Evolutionary conservation across 2,329 filamentous ascomycete species (phyloP).

Genomic region (Trichoderma atrobrunneum): DNA sequence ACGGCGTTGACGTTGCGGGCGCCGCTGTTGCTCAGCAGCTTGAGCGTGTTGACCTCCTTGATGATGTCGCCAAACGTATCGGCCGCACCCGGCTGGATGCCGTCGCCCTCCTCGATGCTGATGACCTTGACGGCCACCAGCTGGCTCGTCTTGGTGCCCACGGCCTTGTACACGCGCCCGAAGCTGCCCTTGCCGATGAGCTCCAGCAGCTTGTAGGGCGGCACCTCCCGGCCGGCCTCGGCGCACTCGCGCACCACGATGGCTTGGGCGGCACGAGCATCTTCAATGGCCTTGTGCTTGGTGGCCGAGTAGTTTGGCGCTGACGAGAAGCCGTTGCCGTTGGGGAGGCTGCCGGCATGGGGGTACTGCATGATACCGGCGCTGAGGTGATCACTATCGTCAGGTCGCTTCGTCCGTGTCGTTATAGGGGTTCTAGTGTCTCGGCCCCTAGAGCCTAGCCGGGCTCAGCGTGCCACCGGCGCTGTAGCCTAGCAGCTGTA

Average conservation of each 20-base stretch:
- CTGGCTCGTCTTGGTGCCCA: conserved; percentile 28
- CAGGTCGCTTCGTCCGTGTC: not conserved
- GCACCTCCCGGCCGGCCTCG: conserved; percentile 56
- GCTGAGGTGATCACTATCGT: not conserved
- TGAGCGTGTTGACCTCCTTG: conserved; percentile 63
- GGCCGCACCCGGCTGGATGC: conserved; percentile 52
- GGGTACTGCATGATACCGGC: conserved; percentile 12
- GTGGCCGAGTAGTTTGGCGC: conserved; percentile 12
- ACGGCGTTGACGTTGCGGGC: conserved; percentile 78
- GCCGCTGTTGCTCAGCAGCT: conserved; percentile 67
- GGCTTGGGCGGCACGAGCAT: conserved; percentile 66
- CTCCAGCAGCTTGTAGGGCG: conserved; percentile 64
- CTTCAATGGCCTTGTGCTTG: conserved; percentile 60
- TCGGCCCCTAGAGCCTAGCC: not conserved
- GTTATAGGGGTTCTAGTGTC: conserved; percentile 1
- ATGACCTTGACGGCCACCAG: conserved; percentile 73
- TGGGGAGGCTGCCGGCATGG: conserved; percentile 16
- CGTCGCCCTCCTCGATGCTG: conserved; percentile 70
- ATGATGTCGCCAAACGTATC: conserved; percentile 62
- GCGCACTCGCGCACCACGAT: conserved; percentile 59
- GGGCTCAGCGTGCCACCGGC: not conserved
- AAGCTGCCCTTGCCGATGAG: conserved; percentile 72
- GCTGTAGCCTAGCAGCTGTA: not conserved
- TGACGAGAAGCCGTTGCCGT: conserved; percentile 15
- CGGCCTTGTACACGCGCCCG: conserved; percentile 70